Conservation (phyloP, 1,284 basidiomycete species). For the Ustilago trichophora region DNA sequence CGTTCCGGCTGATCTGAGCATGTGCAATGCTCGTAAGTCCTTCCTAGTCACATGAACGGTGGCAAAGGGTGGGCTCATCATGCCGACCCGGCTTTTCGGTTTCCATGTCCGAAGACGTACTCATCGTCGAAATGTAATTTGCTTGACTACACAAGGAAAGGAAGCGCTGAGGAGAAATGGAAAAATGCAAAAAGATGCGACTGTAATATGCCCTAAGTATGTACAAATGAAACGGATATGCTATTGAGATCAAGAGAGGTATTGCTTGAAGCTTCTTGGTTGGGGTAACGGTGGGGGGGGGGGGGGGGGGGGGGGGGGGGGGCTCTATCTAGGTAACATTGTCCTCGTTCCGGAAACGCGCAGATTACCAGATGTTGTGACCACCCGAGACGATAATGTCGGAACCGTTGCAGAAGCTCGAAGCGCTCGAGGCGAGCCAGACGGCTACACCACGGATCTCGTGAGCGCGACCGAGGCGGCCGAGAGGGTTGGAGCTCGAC, state of each 20-base stretch:
- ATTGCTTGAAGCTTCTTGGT: background rate
- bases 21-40: no score
- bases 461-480: slow-evolving; percentile 78
- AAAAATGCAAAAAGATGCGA: slow-evolving; percentile 22
- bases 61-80: no score
- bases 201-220: slow-evolving; percentile 43
- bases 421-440: slow-evolving; percentile 76
- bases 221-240: slow-evolving; percentile 24
- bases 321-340: no score
- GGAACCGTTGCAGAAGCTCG: slow-evolving; percentile 64
- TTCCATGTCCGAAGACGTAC: no score
- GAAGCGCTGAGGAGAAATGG: no score
- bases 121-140: no score
- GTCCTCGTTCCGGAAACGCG: no score
- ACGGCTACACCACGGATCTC: slow-evolving; percentile 79
- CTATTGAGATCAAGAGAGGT: slow-evolving; percentile 9
- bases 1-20: no score
- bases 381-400: slow-evolving; percentile 66
- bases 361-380: slow-evolving; percentile 67
- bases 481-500: slow-evolving; percentile 79
- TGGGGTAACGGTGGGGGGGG: background rate
- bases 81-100: no score
- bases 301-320: no score
- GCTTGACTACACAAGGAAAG: no score
- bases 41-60: no score